Evolutionary conservation across 2,329 filamentous ascomycete genomes (phyloP).

Genomic region (Fusarium vanettenii): DNA sequence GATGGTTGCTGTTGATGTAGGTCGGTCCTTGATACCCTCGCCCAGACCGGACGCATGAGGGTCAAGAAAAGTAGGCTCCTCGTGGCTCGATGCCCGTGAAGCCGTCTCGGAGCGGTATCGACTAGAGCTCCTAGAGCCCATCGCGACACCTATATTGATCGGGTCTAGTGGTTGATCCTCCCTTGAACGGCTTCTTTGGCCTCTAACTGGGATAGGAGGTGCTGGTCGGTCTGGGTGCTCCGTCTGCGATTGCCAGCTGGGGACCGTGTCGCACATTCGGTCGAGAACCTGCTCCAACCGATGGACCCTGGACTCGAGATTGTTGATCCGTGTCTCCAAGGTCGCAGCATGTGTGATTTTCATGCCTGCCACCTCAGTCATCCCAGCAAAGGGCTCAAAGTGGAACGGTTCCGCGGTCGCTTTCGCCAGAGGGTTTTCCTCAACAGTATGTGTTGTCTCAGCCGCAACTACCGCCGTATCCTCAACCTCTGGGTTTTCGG

Average conservation of each 20-base stretch:
- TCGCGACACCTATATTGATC: slow-evolving; percentile 3
- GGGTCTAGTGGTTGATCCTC: slow-evolving; percentile 1
- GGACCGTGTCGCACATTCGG: slow-evolving; percentile 60
- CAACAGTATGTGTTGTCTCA: slow-evolving; percentile 48
- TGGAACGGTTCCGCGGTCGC: slow-evolving; percentile 64
- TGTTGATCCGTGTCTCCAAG: slow-evolving; percentile 64
- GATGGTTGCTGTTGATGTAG: slow-evolving; percentile 60
- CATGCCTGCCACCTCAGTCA: slow-evolving; percentile 63
- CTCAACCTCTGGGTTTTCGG: slow-evolving; percentile 54
- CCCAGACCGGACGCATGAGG: slow-evolving; percentile 2
- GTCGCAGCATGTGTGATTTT: slow-evolving; percentile 68
- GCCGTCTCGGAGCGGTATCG: slow-evolving; percentile 52
- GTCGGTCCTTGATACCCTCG: slow-evolving; percentile 44
- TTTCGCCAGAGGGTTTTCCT: slow-evolving; percentile 47
- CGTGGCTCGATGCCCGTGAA: slow-evolving; percentile 45
- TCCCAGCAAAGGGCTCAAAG: slow-evolving; percentile 60
- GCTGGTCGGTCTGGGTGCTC: slow-evolving; percentile 42
- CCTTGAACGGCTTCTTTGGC: slow-evolving; percentile 22
- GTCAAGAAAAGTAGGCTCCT: slow-evolving; percentile 58
- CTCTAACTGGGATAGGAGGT: slow-evolving; percentile 37
- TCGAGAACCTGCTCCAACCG: slow-evolving; percentile 65
- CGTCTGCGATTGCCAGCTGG: slow-evolving; percentile 52
- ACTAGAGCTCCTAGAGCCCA: slow-evolving; percentile 44
- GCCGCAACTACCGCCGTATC: slow-evolving; percentile 43
- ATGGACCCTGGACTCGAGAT: slow-evolving; percentile 63